A percentile compares a stretch with the other conserved stretches of the same genome.
Conservation (phyloP, 768 basidiomycete species). For the Clathrus columnatus region DNA sequence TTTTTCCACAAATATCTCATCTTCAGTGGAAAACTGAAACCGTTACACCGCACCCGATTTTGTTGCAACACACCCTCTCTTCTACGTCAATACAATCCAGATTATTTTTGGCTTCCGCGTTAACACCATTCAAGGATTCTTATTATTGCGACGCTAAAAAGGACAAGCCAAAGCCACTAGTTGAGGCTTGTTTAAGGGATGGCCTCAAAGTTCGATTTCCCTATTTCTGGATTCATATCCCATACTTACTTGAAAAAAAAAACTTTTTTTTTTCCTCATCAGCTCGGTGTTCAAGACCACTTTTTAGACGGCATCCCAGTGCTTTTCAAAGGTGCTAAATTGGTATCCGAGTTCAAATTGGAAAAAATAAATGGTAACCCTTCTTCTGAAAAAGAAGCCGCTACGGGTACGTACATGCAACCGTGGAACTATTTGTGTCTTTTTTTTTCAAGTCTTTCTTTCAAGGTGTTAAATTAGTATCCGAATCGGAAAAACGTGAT, state of each 20-base stretch:
- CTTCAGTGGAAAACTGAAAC: conserved; percentile 21
- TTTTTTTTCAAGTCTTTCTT: no score
- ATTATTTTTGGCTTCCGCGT: conserved; percentile 68
- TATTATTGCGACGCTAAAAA: conserved; percentile 52
- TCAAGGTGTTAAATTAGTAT: no score
- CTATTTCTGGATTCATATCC: background rate
- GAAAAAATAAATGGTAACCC: conserved; percentile 28
- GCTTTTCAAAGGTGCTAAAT: conserved; percentile 47
- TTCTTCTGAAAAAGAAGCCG: conserved; percentile 41
- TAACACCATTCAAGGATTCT: conserved; percentile 61
- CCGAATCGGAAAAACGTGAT: no score
- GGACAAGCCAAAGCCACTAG: conserved; percentile 56
- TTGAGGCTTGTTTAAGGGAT: conserved; percentile 69
- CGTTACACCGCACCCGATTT: conserved; percentile 41
- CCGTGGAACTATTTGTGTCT: background rate
- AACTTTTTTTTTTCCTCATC: background rate
- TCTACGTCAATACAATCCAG: conserved; percentile 41
- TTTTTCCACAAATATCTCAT: conserved; percentile 5
- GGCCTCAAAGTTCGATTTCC: conserved; percentile 57
- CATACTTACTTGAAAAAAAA: no score
- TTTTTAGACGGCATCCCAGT: conserved; percentile 68
- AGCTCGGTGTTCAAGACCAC: conserved; percentile 64
- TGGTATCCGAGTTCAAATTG: conserved; percentile 30
- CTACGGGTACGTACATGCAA: conserved; percentile 40
- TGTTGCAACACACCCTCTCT: conserved; percentile 26